phyloP scores from a whole-genome alignment of 2,329 filamentous ascomycete genomes.

The Passalora sequoiae region DNA sequence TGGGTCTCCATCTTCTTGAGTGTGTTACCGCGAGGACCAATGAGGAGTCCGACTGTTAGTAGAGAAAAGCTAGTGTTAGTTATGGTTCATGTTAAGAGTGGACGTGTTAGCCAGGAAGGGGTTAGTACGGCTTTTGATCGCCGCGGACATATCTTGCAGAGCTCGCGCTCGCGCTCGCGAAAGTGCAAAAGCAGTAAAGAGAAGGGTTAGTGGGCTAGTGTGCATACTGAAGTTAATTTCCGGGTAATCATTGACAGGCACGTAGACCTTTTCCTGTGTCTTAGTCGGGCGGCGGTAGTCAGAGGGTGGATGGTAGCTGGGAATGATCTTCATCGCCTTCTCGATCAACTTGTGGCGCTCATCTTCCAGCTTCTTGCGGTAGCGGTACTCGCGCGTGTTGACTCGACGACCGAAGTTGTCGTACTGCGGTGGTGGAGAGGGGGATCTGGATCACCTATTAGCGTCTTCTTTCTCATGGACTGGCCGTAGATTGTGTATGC shows the following conservation, averaged over 20 bases:
- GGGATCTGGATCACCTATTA: slow-evolving; percentile 59
- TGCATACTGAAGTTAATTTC: slow-evolving; percentile 99
- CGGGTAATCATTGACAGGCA: slow-evolving; percentile 99
- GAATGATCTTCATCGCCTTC: slow-evolving; percentile 98
- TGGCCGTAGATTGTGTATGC: no score
- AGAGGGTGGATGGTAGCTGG: slow-evolving; percentile 97
- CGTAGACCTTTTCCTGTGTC: slow-evolving; percentile 99
- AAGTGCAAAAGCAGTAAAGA: slow-evolving; percentile 34
- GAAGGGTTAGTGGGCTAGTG: slow-evolving; percentile 78
- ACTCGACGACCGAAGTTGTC: slow-evolving; percentile 99
- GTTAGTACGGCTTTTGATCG: slow-evolving; percentile 34
- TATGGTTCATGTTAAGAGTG: slow-evolving; percentile 21
- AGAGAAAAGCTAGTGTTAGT: slow-evolving; percentile 77
- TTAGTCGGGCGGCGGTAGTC: slow-evolving; percentile 98
- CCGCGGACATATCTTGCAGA: slow-evolving; percentile 27
- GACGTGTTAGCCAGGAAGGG: slow-evolving; percentile 28
- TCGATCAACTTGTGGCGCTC: slow-evolving; percentile 98
- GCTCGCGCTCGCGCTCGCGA: slow-evolving; percentile 23
- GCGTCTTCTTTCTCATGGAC: slow-evolving; percentile 4
- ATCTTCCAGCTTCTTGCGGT: slow-evolving; percentile 95
- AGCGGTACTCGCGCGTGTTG: slow-evolving; percentile 97
- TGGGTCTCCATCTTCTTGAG: slow-evolving; percentile 99
- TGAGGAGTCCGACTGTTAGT: slow-evolving; percentile 98
- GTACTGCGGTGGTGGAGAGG: slow-evolving; percentile 92
- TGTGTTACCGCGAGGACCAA: slow-evolving; percentile 99